Evolutionary conservation across 305 asterid species (phyloP), one percentile per base, ranked within the genome.

Genomic region (Solanum hybrid): DNA sequence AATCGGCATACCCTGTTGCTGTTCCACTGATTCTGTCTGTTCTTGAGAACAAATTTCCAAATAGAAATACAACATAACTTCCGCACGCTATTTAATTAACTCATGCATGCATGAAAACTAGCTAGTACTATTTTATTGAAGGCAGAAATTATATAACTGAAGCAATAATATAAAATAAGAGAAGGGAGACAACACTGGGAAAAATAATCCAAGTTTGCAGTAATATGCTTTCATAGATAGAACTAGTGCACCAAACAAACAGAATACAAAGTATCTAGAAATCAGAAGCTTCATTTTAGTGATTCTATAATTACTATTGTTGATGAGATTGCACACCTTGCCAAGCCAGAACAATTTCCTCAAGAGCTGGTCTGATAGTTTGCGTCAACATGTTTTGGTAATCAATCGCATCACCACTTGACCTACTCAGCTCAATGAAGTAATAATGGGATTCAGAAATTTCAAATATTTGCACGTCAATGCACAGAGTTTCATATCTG

Each of bases 321-420:
- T 84, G 29, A 73, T 77, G 64, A 24, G 89, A 71, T 37, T 93
- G 90, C 90, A 93, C 94, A 29, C 96, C 98, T 91, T 92, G 95
- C 98, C 98, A 95, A 36, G 95, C 94, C 94, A 95, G 92, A 27
- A 95, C 93, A 82, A 95, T 89, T 8, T 93, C 97, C 72, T 91
- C 75, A 64, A 96, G 93, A 6, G 91, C 93, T 32, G 96, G 94
- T 89, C 88, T 94, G 10, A 95, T 91, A 12, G 79, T 91, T 90
- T 88, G 92, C 45, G 78, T 93, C 91, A 95, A 4, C 94, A 94
- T 90, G 89, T 90, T 90, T 88, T 86, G 93, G 89, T 90, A 96
- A 51, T 92, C 96, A 4, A 90, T 42, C 37, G 93, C 80, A 90
- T 93, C 94, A 6, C 98, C 98, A 22, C 92, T 29, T 1, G 89